These are phyloP conservation scores for Azolla pinnata DNA, from an alignment of 75 land plant species.

Conservation along the genomic window DNA sequence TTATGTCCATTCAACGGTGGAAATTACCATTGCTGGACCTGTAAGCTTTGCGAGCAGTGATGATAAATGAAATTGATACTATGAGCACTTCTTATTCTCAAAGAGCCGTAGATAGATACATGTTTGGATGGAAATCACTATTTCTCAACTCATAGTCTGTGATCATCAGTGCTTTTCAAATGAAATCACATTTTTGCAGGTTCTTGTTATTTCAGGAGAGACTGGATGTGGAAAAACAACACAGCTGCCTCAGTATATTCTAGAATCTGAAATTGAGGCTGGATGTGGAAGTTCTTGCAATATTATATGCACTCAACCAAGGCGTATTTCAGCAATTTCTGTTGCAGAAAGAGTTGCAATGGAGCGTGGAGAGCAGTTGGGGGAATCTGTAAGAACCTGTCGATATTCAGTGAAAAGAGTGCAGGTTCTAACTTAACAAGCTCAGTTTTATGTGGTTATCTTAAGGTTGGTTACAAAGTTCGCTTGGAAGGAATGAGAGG, in stretches of 20 bases:
- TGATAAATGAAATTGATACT: too few species aligned
- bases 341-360: slow-evolving; percentile 91
- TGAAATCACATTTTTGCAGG: slow-evolving; percentile 42
- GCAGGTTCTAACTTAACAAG: too few species aligned
- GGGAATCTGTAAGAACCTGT: slow-evolving; percentile 48
- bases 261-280: slow-evolving; percentile 76
- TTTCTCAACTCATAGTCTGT: too few species aligned
- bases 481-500: slow-evolving; percentile 65
- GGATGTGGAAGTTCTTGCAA: slow-evolving; percentile 56
- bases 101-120: too few species aligned
- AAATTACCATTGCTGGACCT: too few species aligned
- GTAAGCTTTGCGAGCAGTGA: too few species aligned
- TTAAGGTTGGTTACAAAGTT: slow-evolving; percentile 85
- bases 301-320: slow-evolving; percentile 94
- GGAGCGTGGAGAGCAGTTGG: slow-evolving; percentile 78
- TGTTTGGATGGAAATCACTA: too few species aligned
- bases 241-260: slow-evolving; percentile 78
- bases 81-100: too few species aligned
- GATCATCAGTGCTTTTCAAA: not conserved
- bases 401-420: not conserved
- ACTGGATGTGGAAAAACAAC: slow-evolving; percentile 96
- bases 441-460: too few species aligned
- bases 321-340: slow-evolving; percentile 79
- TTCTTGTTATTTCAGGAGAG: slow-evolving; percentile 80
- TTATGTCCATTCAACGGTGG: too few species aligned